Evolutionary conservation across 192 early-diverging fungal genomes (phyloP).

Genomic region (Coemansia sp.): DNA sequence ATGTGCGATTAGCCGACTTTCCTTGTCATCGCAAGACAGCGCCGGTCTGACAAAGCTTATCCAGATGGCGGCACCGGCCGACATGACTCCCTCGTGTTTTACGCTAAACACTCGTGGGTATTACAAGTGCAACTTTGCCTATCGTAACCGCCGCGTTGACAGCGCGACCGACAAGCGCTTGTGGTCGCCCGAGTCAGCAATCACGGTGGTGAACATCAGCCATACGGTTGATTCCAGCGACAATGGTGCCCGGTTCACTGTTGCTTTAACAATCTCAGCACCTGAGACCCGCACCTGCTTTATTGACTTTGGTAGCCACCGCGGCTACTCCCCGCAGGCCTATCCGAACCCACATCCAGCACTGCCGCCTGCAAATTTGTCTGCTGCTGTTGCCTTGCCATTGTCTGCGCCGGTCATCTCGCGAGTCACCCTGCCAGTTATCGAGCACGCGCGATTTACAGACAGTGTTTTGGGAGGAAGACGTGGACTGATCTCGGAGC

Average conservation of each 20-base stretch:
- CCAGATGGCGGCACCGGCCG: slow-evolving; percentile 5
- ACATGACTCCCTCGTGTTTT: slow-evolving; percentile 15
- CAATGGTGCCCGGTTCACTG: slow-evolving; percentile 31
- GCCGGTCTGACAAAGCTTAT: slow-evolving; percentile 26
- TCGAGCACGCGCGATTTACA: slow-evolving; percentile 36
- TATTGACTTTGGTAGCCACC: slow-evolving; percentile 43
- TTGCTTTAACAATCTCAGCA: slow-evolving; percentile 25
- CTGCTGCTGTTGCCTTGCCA: not conserved
- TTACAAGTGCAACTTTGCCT: slow-evolving; percentile 26
- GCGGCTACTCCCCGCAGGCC: slow-evolving; percentile 33
- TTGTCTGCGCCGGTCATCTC: slow-evolving; percentile 13
- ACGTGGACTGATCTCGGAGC: slow-evolving; percentile 16
- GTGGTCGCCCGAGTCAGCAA: slow-evolving; percentile 35
- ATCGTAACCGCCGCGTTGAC: not conserved
- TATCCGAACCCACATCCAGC: slow-evolving; percentile 43
- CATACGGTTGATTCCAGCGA: slow-evolving; percentile 7
- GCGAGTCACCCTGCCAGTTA: slow-evolving; percentile 30
- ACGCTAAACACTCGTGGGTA: slow-evolving; percentile 33
- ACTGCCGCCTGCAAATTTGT: slow-evolving; percentile 9
- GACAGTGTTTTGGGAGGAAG: slow-evolving; percentile 6
- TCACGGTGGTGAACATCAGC: slow-evolving; percentile 25
- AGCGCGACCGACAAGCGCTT: not conserved
- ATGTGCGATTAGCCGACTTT: slow-evolving; percentile 21
- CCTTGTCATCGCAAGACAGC: slow-evolving; percentile 42
- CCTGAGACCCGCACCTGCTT: slow-evolving; percentile 49